Evolutionary conservation across 2,329 filamentous ascomycete species (phyloP), one percentile per base, ranked within the genome.

Genomic region (Fusarium illudens): DNA sequence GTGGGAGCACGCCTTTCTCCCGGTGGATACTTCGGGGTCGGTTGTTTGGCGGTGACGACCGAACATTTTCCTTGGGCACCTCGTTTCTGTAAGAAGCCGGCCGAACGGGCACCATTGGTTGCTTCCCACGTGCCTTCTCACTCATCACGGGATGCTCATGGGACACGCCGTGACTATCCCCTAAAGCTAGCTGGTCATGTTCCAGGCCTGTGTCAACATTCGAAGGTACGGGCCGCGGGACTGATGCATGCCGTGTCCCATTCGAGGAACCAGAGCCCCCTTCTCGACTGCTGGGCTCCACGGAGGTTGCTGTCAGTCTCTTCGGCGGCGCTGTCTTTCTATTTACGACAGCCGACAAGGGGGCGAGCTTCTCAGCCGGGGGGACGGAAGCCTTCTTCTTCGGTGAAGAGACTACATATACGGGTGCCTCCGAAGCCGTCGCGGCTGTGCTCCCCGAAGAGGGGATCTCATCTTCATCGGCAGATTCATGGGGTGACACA

Each of bases 401-500:
- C 12, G 71, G 70, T 19, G 75, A 74, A 39, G 75, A 71, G 20
- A 60, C 64, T 32, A 75, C 62, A 33, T 73, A 67, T 13, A 70
- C 51, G 9, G 72, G 74, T 58, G 75, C 76, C 39, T 79, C 79
- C 22, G 74, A 64, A 13, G 62, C 74, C 10, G 76, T 76, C 3
- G 72, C 72, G 3, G 74, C 73, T 30, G 81, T 80, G 68, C 80
- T 83, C 20, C 76, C 77, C 6, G 83, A 82, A 5, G 80, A 83
- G 32, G 75, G 76, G n/a, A 79, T 75, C 25, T 80, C 76, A 27
- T 78, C 77, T 61, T 83, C 81, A 50, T 82, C 80, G 51, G 81
- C 81, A 30, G 84, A 84, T 29, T 80, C 81, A 30, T 82, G 82
- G 2, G 87, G 86, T 15, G 85, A 86, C 8, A 84, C 82, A 68